Conservation (phyloP, 306 rosid genomes). For the Cucumis hystrix region DNA sequence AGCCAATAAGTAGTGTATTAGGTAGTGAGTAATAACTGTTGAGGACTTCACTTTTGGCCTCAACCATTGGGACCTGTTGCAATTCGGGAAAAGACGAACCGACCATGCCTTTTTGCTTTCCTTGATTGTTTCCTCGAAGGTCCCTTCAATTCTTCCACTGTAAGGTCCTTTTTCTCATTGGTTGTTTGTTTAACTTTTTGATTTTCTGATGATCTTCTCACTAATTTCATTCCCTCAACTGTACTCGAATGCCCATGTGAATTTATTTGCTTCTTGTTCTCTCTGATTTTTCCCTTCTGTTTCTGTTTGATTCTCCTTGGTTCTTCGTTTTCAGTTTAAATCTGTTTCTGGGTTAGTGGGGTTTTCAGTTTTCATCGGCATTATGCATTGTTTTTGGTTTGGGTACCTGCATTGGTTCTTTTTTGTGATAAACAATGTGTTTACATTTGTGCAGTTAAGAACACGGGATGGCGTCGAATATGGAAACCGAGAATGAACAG, state of each 20-base stretch:
- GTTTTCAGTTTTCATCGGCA: not conserved
- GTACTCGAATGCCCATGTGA: not conserved
- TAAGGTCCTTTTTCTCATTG: not conserved
- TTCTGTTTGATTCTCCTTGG: not conserved
- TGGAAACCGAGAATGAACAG: conserved; percentile 20
- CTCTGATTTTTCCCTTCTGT: not conserved
- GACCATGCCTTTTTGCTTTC: not conserved
- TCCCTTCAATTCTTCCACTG: not conserved
- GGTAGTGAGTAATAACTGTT: no score
- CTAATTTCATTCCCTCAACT: not conserved
- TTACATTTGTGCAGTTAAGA: not conserved
- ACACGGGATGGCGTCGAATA: not conserved
- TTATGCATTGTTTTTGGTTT: not conserved
- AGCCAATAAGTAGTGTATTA: no score
- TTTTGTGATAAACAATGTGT: not conserved
- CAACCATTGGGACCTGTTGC: not conserved
- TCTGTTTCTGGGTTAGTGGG: not conserved
- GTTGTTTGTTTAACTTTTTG: not conserved
- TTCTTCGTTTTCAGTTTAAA: not conserved
- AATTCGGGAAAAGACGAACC: not conserved
- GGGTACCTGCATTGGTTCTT: not conserved
- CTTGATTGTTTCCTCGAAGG: not conserved
- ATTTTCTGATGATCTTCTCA: not conserved
- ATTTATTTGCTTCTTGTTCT: not conserved
- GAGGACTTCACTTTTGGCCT: no score